Percentiles rank a stretch among this genome's conserved stretches.
phyloP scores from a whole-genome alignment of 495 filamentous ascomycete genomes.

The Polyplosphaeria fusca region DNA sequence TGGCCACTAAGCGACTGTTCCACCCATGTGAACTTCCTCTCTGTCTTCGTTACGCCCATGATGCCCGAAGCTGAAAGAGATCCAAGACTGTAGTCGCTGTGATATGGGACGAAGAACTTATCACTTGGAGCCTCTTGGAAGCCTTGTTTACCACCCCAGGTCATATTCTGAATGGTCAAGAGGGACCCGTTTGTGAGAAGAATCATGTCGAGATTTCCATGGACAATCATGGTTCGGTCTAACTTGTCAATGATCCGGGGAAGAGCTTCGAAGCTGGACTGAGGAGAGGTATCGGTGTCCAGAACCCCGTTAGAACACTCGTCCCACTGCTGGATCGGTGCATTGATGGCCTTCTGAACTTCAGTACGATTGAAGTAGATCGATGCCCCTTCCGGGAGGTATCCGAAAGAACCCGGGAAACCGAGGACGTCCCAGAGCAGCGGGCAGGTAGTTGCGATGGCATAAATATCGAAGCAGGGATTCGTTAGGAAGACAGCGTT shows the following conservation, averaged over 20 bases:
- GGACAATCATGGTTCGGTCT: conserved; percentile 64
- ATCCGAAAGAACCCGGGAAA: conserved; percentile 44
- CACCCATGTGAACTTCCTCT: conserved; percentile 42
- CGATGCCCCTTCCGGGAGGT: conserved; percentile 45
- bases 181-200: conserved; percentile 66
- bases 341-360: conserved; percentile 60
- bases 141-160: conserved; percentile 69
- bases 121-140: conserved; percentile 50
- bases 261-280: conserved; percentile 45
- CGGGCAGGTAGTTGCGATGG: conserved; percentile 50
- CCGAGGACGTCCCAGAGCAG: conserved; percentile 50
- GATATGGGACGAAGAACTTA: conserved; percentile 44
- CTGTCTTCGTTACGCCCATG: conserved; percentile 39
- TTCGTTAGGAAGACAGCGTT: conserved; percentile 50
- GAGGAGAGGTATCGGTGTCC: conserved; percentile 33
- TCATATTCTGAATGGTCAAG: conserved; percentile 79
- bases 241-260: conserved; percentile 70
- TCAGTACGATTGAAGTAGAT: conserved; percentile 77
- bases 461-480: conserved; percentile 62
- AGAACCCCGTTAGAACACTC: conserved; percentile 33
- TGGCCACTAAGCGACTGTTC: conserved; percentile 38
- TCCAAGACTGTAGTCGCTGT: conserved; percentile 28
- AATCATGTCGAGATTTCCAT: conserved; percentile 63
- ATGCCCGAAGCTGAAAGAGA: conserved; percentile 36
- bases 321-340: conserved; percentile 24